Base-by-base conservation (phyloP, 768 basidiomycete species). In the Hericium alpestre region DNA sequence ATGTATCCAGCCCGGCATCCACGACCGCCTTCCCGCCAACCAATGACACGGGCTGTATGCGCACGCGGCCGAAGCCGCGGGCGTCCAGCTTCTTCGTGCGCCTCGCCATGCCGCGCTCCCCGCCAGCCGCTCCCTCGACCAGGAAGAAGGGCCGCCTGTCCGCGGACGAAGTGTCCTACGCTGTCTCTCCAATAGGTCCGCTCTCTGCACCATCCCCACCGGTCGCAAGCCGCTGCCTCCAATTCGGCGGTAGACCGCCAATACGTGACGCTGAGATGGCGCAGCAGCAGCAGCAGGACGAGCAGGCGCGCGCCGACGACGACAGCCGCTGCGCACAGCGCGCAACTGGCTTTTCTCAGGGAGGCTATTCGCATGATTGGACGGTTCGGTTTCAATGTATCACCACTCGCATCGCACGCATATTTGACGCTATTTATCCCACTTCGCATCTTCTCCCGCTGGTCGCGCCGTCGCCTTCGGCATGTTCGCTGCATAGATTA, bases 331-430 rank as follows among this genome's bases (percentile, higher is more conserved):
- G 50, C 64, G 68, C 56, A 65, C 67, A n/a, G 66, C 68, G 63
- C 65, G 67, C 48, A 68, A 68, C 64, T 71, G 70, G 70, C 67
- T 71, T 61, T 69, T 69, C 51, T 67, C 68, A 13, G 62, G 63
- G 11, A 67, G 61, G 60, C 58, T 70, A 51, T 69, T 71, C 59
- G 63, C 69, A 15, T 20, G 18, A 20, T 67, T 66, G 4, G 2
- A 25, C 25, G 25, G 63, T 51, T 4, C 16, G 2, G 41, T n/a
- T 27, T 12, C 20, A 23, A 10, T 50, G 49, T 8, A 43, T n/a
- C 41, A 16, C 1, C 41, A 43, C 41, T 16, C 41, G 18, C 41
- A 43, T 43, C 32, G 32, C 32, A 43, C 41, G 41, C 13, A 43
- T 43, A 43, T 43, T 43, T 43, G 41, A 43, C 41, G 16, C 41